Conservation (phyloP, 2,329 filamentous ascomycete genomes). For the Penicillium hordei region DNA sequence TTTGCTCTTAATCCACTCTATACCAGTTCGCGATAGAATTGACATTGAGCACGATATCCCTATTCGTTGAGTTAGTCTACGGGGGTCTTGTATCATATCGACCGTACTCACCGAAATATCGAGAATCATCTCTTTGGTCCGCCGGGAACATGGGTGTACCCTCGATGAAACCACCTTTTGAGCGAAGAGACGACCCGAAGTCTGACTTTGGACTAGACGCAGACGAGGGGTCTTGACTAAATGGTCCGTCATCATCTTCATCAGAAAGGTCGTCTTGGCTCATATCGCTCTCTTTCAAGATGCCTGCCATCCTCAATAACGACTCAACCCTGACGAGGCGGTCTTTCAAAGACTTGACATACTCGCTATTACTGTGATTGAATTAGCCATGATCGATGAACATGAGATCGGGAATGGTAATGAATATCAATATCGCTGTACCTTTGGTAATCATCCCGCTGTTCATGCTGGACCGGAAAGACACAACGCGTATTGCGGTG, state of each 20-base stretch:
- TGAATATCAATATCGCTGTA: conserved; percentile 39
- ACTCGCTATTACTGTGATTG: conserved; percentile 67
- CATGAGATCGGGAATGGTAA: not conserved
- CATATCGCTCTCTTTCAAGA: conserved; percentile 76
- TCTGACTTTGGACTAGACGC: conserved; percentile 10
- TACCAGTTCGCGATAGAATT: conserved; percentile 92
- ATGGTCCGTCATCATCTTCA: conserved; percentile 11
- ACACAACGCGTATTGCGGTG: conserved; percentile 95
- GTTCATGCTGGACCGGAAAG: conserved; percentile 92
- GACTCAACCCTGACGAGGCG: conserved; percentile 88
- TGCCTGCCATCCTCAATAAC: conserved; percentile 75
- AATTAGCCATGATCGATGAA: not conserved
- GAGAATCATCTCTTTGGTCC: conserved; percentile 83
- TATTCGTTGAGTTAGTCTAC: conserved; percentile 37
- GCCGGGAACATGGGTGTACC: conserved; percentile 80
- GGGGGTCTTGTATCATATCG: not conserved
- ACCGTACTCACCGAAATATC: conserved; percentile 63
- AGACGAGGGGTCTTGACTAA: conserved; percentile 12
- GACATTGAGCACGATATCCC: conserved; percentile 92
- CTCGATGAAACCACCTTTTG: conserved; percentile 47
- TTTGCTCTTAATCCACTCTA: conserved; percentile 95
- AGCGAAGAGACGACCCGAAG: conserved; percentile 8
- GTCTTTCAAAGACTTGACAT: conserved; percentile 91
- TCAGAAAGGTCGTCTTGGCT: conserved; percentile 42
- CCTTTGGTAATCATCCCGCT: conserved; percentile 87